Base-by-base conservation (phyloP, 2,329 filamentous ascomycete species). In the Whalleya microplaca region DNA sequence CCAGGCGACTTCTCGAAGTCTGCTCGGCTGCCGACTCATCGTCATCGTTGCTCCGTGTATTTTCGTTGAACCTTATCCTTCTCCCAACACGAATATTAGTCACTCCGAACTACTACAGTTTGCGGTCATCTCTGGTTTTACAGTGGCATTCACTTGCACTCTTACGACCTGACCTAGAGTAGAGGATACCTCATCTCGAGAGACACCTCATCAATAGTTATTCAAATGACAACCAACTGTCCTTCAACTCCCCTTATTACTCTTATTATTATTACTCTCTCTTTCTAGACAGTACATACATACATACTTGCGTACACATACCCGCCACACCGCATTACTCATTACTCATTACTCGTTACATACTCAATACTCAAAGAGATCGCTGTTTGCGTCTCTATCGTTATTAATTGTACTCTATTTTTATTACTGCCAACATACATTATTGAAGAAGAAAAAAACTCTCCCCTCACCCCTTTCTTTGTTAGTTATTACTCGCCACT, bases 81-180 rank as follows among this genome's bases (percentile, higher is more conserved):
- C 27, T 41, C 40, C 19, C 21, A 16, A 44, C 46, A 49, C 46
- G 37, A 23, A 41, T 56, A 32, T 47, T 42, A 43, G 47, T 51
- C 47, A 45, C 41, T 41, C 32, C 9, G 6, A 41, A n/a, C n/a
- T n/a, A n/a, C n/a, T n/a, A n/a, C n/a, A n/a, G n/a, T n/a, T n/a
- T n/a, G n/a, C n/a, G n/a, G n/a, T n/a, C n/a, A n/a, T 47, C 48
- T 19, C 51, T 59, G 53, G 65, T 65, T 67, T 70, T 72, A 73
- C 75, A 76, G 77, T 76, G 77, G 75, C 78, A 80, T 80, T 80
- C 70, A 77, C 74, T 80, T 80, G 78, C 74, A 75, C 77, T 78
- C 75, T 79, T 62, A 75, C 75, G 76, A 73, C 66, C 59, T n/a
- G n/a, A n/a, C n/a, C n/a, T n/a, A n/a, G n/a, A n/a, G n/a, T n/a